A percentile compares a stretch with the other conserved stretches of the same genome.
Evolutionary conservation across 1,139 yeast genomes (phyloP).

Genomic region (Debaryomycetaceae sp.): DNA sequence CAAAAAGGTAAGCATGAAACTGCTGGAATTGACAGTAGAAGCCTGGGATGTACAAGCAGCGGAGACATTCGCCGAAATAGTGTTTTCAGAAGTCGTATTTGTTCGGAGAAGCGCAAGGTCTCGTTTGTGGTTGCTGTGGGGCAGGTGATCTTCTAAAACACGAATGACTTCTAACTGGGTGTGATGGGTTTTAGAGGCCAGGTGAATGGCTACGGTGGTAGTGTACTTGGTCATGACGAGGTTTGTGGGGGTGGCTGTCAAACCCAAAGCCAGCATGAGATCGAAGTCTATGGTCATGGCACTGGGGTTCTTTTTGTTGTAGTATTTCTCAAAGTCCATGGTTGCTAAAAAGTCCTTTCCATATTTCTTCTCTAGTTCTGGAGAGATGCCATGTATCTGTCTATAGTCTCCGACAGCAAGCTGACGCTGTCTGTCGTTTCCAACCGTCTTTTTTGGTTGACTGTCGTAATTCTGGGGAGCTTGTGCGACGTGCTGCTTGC

Average conservation of each 20-base stretch:
- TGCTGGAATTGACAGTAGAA: background rate
- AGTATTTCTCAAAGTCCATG: conserved; percentile 8
- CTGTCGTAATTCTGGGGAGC: background rate
- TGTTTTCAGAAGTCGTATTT: background rate
- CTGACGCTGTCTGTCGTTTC: background rate
- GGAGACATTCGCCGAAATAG: background rate
- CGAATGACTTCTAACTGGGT: conserved; percentile 5
- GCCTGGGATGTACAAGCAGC: background rate
- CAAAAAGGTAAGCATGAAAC: background rate
- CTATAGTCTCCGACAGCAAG: background rate
- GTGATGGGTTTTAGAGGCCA: conserved; percentile 2
- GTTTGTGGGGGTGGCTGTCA: conserved; percentile 3
- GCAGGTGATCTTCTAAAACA: background rate
- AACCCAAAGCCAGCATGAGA: conserved; percentile 7
- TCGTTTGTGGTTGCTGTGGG: background rate
- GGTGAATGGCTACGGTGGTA: conserved; percentile 3
- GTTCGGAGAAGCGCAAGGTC: background rate
- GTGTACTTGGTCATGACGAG: conserved; percentile 4
- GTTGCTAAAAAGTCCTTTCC: background rate
- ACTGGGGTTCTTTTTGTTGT: conserved; percentile 7
- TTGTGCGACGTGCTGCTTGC: background rate
- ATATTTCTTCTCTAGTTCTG: background rate
- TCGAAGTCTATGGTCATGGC: conserved; percentile 13
- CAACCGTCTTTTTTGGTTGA: background rate
- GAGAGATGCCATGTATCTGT: background rate